Evolutionary conservation across 2,329 filamentous ascomycete genomes (phyloP), one percentile per base, ranked within the genome.

Genomic region (Allantophomopsis lycopodina): DNA sequence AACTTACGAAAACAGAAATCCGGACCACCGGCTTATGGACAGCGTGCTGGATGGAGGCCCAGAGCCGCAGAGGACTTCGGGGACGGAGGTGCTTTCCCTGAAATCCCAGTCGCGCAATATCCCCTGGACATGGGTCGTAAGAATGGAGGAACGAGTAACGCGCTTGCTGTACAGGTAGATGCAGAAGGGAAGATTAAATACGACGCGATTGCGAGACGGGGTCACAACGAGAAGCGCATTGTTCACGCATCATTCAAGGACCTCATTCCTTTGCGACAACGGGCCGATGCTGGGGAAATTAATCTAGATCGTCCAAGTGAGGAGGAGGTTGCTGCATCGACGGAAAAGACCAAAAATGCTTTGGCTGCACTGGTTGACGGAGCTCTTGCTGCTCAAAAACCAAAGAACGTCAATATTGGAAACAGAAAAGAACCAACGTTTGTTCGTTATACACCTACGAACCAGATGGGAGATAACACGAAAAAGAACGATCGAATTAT

Each of bases 181-280:
- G 76, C 71, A 0, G 82, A 94, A 48, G 91, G 91, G 35, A 94
- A 93, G 56, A 83, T 95, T 46, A 93, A 94, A 61, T 98, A 95
- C 64, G 87, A 94, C 58, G 87, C 88, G 40, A 94, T 98, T 54
- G 89, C 89, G 38, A 73, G 81, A 52, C 83, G 89, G 55, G 91
- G 91, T 12, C 91, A 98, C 58, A 71, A 71, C 55, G 85, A 87
- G 15, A 77, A 76, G 44, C 73, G 88, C 37, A 83, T 95, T 47
- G 79, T 98, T 10, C 91, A 98, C 60, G 80, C 91, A 15, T 94
- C 84, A 7, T 98, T 98, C 66, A 95, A 94, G 58, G 91, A 96
- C 53, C 66, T 98, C 38, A 98, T 98, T 45, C 91, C 91, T 6
- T 69, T 98, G 44, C 76, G 91, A 44, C 88, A 96, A 60, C 81